Evolutionary conservation across 257 asterid genomes (phyloP).

Genomic region (Solanum pennellii): DNA sequence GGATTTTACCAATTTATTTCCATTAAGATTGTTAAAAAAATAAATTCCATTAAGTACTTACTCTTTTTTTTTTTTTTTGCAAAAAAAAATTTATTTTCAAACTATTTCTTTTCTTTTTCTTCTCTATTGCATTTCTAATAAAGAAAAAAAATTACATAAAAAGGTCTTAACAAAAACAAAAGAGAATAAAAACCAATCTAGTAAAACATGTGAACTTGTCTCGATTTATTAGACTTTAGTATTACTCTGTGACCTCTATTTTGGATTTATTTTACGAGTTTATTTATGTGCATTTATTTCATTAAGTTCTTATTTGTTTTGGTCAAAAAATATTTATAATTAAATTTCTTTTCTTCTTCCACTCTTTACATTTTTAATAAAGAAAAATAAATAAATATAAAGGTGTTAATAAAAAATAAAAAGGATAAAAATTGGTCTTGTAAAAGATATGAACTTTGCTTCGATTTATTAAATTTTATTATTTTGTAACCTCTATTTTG

Average conservation of each 20-base stretch:
- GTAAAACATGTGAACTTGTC: neutral
- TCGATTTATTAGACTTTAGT: neutral
- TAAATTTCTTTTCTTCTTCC: neutral
- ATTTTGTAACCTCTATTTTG: neutral
- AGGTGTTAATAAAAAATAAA: no score
- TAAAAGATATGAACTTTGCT: neutral
- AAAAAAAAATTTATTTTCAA: neutral
- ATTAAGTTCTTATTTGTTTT: no score
- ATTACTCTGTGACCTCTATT: no score
- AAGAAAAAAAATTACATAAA: neutral
- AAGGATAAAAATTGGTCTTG: neutral
- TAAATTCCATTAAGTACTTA: neutral
- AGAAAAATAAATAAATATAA: no score
- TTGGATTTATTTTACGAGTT: neutral
- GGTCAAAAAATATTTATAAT: neutral
- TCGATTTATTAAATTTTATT: no score
- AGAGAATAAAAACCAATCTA: neutral
- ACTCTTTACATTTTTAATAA: neutral
- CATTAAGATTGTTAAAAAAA: neutral
- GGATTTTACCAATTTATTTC: neutral
- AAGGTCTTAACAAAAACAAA: neutral
- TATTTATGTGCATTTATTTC: no score
- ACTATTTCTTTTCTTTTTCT: neutral
- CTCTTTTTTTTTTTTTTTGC: neutral
- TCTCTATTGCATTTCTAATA: neutral